A percentile compares a stretch with the other conserved stretches of the same genome.
phyloP scores from a whole-genome alignment of 2,329 filamentous ascomycete genomes.

The Scedosporium minutisporum region DNA sequence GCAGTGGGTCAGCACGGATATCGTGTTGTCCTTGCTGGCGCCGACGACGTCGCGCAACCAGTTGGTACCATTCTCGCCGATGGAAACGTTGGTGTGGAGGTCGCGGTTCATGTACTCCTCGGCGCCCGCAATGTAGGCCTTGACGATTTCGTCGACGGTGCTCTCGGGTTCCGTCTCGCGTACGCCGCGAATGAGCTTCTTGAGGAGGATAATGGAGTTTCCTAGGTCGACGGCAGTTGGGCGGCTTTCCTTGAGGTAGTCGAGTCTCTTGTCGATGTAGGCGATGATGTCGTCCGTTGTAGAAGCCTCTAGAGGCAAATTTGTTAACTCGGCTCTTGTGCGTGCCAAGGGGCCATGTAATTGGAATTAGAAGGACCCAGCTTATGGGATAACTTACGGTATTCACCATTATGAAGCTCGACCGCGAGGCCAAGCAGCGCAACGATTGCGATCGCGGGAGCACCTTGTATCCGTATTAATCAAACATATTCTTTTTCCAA shows the following conservation, averaged over 20 bases:
- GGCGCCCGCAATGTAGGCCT: slow-evolving; percentile 67
- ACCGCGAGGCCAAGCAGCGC: slow-evolving; percentile 81
- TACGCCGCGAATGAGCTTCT: slow-evolving; percentile 43
- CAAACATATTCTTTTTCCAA: not conserved
- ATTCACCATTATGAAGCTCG: slow-evolving; percentile 56
- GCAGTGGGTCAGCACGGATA: slow-evolving; percentile 93
- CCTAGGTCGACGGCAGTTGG: slow-evolving; percentile 92
- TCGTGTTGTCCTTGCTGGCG: slow-evolving; percentile 32
- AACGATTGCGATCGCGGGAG: slow-evolving; percentile 96
- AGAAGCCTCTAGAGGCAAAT: slow-evolving; percentile 21
- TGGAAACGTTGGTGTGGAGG: slow-evolving; percentile 74
- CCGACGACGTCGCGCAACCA: slow-evolving; percentile 63
- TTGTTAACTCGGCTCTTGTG: slow-evolving; percentile 25
- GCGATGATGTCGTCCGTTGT: slow-evolving; percentile 49
- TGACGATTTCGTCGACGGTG: slow-evolving; percentile 43
- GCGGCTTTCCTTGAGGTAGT: slow-evolving; percentile 79
- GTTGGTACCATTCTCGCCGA: slow-evolving; percentile 71
- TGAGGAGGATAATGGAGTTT: slow-evolving; percentile 79
- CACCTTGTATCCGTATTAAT: slow-evolving; percentile 24
- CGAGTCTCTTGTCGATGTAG: slow-evolving; percentile 66
- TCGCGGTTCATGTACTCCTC: slow-evolving; percentile 84
- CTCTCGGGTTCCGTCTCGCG: slow-evolving; percentile 27
- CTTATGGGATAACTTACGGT: slow-evolving; percentile 22
- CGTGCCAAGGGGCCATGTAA: slow-evolving; percentile 9
- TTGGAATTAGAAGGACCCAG: not conserved